A percentile compares a stretch with the other conserved stretches of the same genome.
Conservation (phyloP, 2,329 filamentous ascomycete species). For the Colletotrichum tropicicola region DNA sequence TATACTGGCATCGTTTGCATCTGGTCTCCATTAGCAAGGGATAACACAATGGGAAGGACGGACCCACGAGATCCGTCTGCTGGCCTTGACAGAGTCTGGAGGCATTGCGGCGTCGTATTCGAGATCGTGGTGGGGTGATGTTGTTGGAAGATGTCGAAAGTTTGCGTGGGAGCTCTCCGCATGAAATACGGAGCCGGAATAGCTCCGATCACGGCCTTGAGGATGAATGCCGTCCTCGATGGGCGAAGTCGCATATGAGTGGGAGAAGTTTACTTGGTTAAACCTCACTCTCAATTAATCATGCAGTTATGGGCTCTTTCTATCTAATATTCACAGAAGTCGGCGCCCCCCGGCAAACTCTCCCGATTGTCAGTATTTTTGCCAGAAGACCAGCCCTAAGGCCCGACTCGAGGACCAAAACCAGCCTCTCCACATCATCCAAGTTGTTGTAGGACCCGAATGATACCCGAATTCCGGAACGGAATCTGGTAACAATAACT, state of each 20-base stretch:
- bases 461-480: slow-evolving; percentile 37
- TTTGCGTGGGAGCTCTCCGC: background rate
- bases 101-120: no score
- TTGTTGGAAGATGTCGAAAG: background rate
- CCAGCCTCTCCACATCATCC: slow-evolving; percentile 33
- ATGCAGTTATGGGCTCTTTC: no score
- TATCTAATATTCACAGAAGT: no score
- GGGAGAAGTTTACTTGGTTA: background rate
- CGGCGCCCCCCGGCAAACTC: no score
- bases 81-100: background rate
- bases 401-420: background rate
- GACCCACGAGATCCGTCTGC: background rate
- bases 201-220: background rate
- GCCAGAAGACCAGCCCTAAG: background rate
- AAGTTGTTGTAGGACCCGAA: slow-evolving; percentile 38
- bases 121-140: background rate
- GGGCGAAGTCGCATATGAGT: no score
- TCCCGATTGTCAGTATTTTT: background rate
- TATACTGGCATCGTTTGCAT: slow-evolving; percentile 25
- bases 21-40: background rate
- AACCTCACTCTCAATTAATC: background rate
- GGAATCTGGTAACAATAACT: slow-evolving; percentile 34
- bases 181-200: background rate
- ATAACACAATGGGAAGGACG: no score
- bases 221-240: background rate